phyloP scores from a whole-genome alignment of 129 eudicot genomes.

The Apium graveolens region DNA sequence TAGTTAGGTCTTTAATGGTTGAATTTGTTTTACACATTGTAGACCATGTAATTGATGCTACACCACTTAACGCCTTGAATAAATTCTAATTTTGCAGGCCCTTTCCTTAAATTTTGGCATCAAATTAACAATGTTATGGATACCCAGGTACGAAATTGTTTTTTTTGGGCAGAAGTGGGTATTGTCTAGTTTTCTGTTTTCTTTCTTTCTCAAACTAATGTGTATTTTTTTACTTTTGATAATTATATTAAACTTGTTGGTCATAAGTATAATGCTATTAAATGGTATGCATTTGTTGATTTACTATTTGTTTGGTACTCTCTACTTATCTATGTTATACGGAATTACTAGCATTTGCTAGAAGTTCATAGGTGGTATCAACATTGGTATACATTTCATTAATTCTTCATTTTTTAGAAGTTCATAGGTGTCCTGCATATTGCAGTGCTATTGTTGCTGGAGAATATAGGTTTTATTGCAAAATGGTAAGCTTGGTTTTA shows the following conservation, averaged over 20 bases:
- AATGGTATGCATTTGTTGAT: background rate
- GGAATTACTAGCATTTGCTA: background rate
- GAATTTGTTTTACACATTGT: slow-evolving; percentile 12
- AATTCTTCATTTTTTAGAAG: background rate
- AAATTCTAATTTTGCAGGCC: slow-evolving; percentile 49
- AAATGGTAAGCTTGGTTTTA: no score
- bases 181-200: background rate
- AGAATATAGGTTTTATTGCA: no score
- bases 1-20: slow-evolving; percentile 75
- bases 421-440: no score
- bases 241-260: background rate
- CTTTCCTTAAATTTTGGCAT: slow-evolving; percentile 91
- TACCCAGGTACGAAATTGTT: slow-evolving; percentile 57
- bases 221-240: background rate
- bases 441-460: no score
- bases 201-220: background rate
- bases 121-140: slow-evolving; percentile 87
- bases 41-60: background rate
- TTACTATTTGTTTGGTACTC: background rate
- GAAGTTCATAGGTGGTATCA: background rate
- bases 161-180: background rate
- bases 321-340: background rate
- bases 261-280: background rate
- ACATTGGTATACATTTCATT: no score
- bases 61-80: slow-evolving; percentile 1